Conservation (phyloP, 176 grass and related monocot species). For the Musa acuminata region DNA sequence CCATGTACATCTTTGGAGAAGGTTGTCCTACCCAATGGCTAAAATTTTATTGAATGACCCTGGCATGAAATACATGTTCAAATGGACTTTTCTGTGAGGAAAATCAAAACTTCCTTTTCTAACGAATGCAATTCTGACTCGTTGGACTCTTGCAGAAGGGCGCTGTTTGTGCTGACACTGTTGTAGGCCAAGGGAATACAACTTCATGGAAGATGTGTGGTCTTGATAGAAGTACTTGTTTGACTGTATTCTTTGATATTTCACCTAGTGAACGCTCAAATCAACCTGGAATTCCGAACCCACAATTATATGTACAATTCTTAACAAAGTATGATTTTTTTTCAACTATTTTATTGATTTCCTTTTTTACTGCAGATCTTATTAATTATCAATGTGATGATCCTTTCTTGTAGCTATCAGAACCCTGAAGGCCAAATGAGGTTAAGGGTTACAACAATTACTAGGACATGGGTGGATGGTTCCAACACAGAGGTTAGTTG, state of each 20-base stretch:
- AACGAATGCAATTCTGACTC: constrained; percentile 6
- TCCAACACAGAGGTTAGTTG: constrained; percentile 62
- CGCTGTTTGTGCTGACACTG: constrained; percentile 67
- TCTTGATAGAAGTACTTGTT: constrained; percentile 79
- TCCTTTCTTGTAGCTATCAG: constrained; percentile 60
- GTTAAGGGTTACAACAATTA: constrained; percentile 69
- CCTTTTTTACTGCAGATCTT: constrained; percentile 12
- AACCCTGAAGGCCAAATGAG: constrained; percentile 91
- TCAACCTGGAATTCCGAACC: constrained; percentile 63
- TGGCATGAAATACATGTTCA: background rate
- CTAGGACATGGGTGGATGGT: constrained; percentile 89
- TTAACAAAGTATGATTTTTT: constrained; percentile 53
- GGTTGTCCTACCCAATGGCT: constrained; percentile 38
- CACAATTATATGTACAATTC: constrained; percentile 88
- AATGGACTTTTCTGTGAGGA: background rate
- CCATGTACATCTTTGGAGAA: constrained; percentile 98
- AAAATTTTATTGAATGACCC: background rate
- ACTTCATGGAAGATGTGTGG: constrained; percentile 97
- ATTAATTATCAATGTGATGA: constrained; percentile 10
- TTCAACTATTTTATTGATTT: constrained; percentile 15
- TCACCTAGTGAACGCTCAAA: constrained; percentile 73
- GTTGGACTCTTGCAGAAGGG: constrained; percentile 49
- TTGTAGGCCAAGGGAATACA: constrained; percentile 96
- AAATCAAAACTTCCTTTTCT: no score
- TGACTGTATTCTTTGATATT: constrained; percentile 97